Percentiles rank a stretch among this genome's conserved stretches.
Conservation (phyloP, 2,329 filamentous ascomycete genomes). For the Pseudogymnoascus sp. region DNA sequence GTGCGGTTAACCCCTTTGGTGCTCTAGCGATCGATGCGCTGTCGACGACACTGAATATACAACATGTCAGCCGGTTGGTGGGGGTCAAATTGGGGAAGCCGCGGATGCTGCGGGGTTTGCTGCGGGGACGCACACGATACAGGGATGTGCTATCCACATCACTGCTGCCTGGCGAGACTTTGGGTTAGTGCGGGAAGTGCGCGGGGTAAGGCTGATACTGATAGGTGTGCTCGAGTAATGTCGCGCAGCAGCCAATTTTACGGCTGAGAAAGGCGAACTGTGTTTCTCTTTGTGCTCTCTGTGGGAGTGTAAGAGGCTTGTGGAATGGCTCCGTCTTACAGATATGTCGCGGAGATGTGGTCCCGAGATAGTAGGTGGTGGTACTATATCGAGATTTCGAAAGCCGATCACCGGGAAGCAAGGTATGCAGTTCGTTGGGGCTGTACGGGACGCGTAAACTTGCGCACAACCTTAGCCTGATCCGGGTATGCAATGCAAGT, state of each 20-base stretch:
- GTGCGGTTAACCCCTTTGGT: not conserved
- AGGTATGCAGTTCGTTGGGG: not conserved
- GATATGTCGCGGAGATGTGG: not conserved
- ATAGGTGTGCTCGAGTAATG: not conserved
- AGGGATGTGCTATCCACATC: not conserved
- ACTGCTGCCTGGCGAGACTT: not conserved
- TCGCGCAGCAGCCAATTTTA: not conserved
- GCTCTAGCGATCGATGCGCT: not conserved
- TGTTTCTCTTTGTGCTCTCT: not conserved
- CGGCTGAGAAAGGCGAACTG: not conserved
- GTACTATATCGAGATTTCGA: not conserved
- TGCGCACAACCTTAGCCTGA: not conserved
- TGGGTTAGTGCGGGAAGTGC: not conserved
- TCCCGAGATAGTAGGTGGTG: not conserved
- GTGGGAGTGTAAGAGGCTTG: not conserved
- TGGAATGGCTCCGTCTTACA: not conserved
- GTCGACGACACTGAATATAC: not conserved
- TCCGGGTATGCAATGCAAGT: not conserved
- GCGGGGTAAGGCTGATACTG: not conserved
- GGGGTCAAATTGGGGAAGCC: not conserved
- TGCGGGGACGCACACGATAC: not conserved
- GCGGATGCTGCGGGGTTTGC: not conserved
- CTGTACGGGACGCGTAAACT: not conserved
- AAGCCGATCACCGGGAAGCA: not conserved
- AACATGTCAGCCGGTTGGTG: not conserved